Evolutionary conservation across 257 asterid species (phyloP), one percentile per base, ranked within the genome.

Genomic region (Solanum clarkiae): DNA sequence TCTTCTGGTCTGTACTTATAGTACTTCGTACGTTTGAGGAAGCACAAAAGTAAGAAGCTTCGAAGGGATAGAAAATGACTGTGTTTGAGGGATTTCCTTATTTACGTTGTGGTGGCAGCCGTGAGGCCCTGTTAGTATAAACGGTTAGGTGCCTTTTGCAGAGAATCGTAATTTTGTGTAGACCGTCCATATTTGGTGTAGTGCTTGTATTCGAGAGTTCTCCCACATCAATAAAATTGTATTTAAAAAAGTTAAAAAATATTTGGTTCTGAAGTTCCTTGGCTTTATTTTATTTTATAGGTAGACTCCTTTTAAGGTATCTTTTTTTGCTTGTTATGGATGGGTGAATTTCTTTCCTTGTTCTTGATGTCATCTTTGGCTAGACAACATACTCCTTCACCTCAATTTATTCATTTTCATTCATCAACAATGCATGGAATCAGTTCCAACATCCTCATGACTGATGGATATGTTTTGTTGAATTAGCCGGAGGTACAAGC

Each of bases 401-500:
- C 60, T 75, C 60, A 75, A 49, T 49, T 75, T 75, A 49, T 75
- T 26, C 62, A 49, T 75, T 75, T 49, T 49, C 62, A 22, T 75
- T 22, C 82, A 75, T 75, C 82, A 49, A 75, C 44, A 22, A 24
- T 24, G 82, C 82, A 75, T 49, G 82, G 44, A 75, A 49, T 49
- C 45, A 75, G 82, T 75, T 49, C 62, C 14, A 13, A 75, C 16
- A 24, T 75, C 22, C 82, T 75, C 44, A 24, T 49, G 45, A 49
- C 82, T 92, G 87, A 90, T 42, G 70, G 85, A 49, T 88, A 68
- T 66, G 42, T 85, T 87, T 85, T 82, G 65, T 89, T 87, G 86
- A 20, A 74, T 59, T 87, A 94, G 99, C 82, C 75, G 95, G 98
- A 93, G 81, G 91, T 89, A 84, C 93, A 92, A 70, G 89, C 91